Conservation (phyloP, 2,329 filamentous ascomycete species). For the Ilyonectria mors-panacis region DNA sequence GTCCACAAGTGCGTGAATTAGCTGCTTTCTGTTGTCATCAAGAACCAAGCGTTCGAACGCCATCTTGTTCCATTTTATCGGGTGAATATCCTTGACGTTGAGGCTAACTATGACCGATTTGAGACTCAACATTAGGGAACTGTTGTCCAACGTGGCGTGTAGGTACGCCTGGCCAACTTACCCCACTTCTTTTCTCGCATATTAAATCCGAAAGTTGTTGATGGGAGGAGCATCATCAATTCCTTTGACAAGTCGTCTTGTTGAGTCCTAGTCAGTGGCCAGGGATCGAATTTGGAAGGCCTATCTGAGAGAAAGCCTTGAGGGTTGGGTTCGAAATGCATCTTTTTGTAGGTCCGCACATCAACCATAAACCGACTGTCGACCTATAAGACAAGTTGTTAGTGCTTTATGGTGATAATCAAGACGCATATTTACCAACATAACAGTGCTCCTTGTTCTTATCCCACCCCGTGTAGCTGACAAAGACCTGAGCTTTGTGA, state of each 20-base stretch:
- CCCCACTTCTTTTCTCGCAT: background rate
- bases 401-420: too few species aligned
- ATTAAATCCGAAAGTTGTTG: background rate
- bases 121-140: too few species aligned
- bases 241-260: too few species aligned
- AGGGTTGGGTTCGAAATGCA: background rate
- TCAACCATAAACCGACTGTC: background rate
- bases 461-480: constrained; percentile 3
- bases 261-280: too few species aligned
- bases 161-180: background rate
- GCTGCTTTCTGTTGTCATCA: background rate
- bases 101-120: too few species aligned
- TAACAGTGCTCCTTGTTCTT: background rate
- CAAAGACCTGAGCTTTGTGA: background rate
- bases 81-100: too few species aligned
- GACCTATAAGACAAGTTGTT: too few species aligned
- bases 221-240: background rate
- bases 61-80: background rate
- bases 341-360: background rate
- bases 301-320: background rate
- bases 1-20: background rate
- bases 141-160: too few species aligned
- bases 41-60: background rate
- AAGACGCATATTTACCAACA: background rate
- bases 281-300: background rate